Evolutionary conservation across 768 basidiomycete species (phyloP), one percentile per base, ranked within the genome.

Genomic region (Lactarius deliciosus): DNA sequence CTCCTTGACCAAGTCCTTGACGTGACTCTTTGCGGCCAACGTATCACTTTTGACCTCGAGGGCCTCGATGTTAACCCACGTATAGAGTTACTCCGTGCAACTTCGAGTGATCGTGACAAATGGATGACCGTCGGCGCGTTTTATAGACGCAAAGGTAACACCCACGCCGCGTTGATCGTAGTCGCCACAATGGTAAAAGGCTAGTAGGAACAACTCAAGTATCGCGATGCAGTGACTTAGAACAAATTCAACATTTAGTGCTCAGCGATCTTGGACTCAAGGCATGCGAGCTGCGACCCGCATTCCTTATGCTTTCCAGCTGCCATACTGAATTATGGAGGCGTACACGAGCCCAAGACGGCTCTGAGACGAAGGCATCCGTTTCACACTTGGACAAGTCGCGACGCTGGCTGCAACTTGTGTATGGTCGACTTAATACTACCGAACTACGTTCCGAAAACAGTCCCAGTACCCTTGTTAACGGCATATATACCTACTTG

Each of bases 51-150:
- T 69, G 79, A 83, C 68, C 79, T 86, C 18, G 72, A 77, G 3
- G 67, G 74, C 20, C 76, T 85, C 20, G 77, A 79, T 64, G 75
- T 76, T n/a, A 76, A 85, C 71, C 81, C 83, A 8, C 68, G 70
- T 60, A 83, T 86, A 41, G 73, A 77, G 47, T 72, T 85, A 11
- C 76, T 88, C 6, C 81, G 78, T 64, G 66, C 74, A 5, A 79
- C 82, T 2, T 74, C 75, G 6, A 80, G 80, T 55, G 84, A 83
- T 68, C 78, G 81, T 58, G 83, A 79, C 34, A 82, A 78, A 65
- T 87, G 85, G 83, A 82, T 87, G 79, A 76, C 81, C 15, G 82
- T 84, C 20, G 85, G 76, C 7, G 83, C 80, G 1, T 77, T 79
- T 68, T 86, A 86, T 74, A 82, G 85, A 57, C 77, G 83, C 28